These are phyloP conservation scores for Letharia lupina DNA, from an alignment of 495 filamentous ascomycete genomes.

Conservation along the genomic window DNA sequence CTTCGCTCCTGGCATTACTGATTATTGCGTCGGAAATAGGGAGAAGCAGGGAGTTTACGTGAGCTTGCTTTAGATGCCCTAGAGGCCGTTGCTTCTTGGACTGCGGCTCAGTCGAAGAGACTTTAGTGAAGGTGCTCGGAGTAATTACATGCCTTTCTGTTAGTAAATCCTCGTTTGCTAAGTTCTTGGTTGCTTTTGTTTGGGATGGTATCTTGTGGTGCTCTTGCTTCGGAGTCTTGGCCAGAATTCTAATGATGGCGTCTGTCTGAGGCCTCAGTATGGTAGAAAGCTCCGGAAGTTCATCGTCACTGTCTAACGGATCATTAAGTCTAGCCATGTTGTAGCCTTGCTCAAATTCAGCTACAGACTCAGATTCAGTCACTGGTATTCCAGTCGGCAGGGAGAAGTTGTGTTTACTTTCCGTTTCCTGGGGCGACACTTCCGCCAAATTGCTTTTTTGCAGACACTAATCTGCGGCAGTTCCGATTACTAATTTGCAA, in stretches of 20 bases:
- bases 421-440: not conserved
- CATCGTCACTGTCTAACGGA: slow-evolving; percentile 22
- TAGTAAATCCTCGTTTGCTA: not conserved
- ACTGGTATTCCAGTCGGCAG: not conserved
- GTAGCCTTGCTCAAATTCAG: not conserved
- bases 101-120: not conserved
- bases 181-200: not conserved
- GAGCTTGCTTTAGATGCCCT: slow-evolving; percentile 25
- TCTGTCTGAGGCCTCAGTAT: slow-evolving; percentile 5
- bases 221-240: not conserved
- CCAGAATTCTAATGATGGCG: not conserved
- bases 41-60: slow-evolving; percentile 35
- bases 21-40: slow-evolving; percentile 21
- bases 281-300: slow-evolving; percentile 21
- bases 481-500: too few species aligned
- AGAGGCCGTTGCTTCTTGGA: slow-evolving; percentile 16
- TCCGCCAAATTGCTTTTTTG: not conserved
- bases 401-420: not conserved
- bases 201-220: not conserved
- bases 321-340: slow-evolving; percentile 19
- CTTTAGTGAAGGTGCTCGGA: not conserved
- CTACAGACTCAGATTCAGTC: not conserved
- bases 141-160: not conserved
- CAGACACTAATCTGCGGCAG: too few species aligned
- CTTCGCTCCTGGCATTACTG: not conserved